These are phyloP conservation scores for Venturia asperata DNA, from an alignment of 2,329 filamentous ascomycete genomes.

Conservation along the genomic window DNA sequence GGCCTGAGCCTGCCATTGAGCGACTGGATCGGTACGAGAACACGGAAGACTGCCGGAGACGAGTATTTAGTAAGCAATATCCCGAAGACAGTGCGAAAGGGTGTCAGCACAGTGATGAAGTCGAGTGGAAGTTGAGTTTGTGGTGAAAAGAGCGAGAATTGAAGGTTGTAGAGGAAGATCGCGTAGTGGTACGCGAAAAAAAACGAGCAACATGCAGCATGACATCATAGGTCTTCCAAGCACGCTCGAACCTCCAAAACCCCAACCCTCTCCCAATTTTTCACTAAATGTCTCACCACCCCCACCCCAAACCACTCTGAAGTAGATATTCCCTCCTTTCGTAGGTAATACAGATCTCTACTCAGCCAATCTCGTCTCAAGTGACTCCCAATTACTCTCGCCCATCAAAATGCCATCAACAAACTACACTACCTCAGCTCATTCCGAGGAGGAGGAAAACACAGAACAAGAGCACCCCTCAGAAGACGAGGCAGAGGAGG, in stretches of 20 bases:
- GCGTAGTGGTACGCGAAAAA: not conserved
- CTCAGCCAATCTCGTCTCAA: not conserved
- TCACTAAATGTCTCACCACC: not conserved
- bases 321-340: not conserved
- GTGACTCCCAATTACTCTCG: not conserved
- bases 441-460: constrained; percentile 7
- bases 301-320: not conserved
- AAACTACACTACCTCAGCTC: constrained; percentile 4
- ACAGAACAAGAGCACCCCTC: not conserved
- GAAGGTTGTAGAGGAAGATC: not conserved
- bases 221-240: constrained; percentile 1
- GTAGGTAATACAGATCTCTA: not conserved
- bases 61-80: too few relatives aligned
- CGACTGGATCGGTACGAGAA: too few relatives aligned
- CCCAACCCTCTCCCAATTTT: not conserved
- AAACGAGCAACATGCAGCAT: not conserved
- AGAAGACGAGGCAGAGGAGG: not conserved
- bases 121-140: not conserved
- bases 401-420: not conserved
- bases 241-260: not conserved
- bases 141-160: too few relatives aligned
- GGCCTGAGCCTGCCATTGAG: too few relatives aligned
- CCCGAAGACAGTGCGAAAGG: too few relatives aligned
- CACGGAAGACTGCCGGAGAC: too few relatives aligned
- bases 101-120: too few relatives aligned